Base-by-base conservation (phyloP, 2,329 filamentous ascomycete genomes). In the Scopulariopsis brevicaulis region DNA sequence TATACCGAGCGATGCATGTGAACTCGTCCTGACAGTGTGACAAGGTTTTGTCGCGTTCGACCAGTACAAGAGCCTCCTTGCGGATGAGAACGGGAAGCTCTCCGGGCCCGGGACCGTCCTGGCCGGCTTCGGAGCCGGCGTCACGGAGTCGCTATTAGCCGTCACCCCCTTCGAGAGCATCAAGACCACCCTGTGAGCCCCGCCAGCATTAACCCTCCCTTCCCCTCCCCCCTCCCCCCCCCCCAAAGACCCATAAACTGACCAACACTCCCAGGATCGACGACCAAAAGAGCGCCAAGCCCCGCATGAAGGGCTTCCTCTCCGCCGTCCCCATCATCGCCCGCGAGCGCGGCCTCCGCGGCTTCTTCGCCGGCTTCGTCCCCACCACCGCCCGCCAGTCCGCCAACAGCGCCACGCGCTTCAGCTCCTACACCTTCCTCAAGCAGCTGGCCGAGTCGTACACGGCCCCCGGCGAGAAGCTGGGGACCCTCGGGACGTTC, bases 91-190 rank as follows among this genome's bases (percentile, higher is more conserved):
- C 63, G 94, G 94, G 64, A 92, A 93, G 64, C 87, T 97, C 50
- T 91, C 89, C 4, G 93, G 94, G 0, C 92, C 93, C 15, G 82
- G 87, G 63, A 97, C 93, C 1, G 94, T 97, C 1, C 82, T 96
- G 59, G 92, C 92, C 48, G 94, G 94, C 3, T 96, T 99, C 68
- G 90, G 93, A 60, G 94, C 94, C 10, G 94, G 94, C 59, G 89
- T 96, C 56, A 97, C 93, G 2, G 94, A 99, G 75, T 95, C 89
- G 3, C 74, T 96, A 56, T 75, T 99, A 3, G 94, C 94, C 12
- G 94, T 99, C 37, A 99, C 94, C 37, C 94, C 94, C 0, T 96
- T 95, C 60, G 94, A 99, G 75, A 95, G 90, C 67, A 96, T 99
- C 74, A 99, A 99, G 79, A 99, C 94, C 55, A 95, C 95, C 64